These are phyloP conservation scores for Colletotrichum sp. DNA, from an alignment of 2,329 filamentous ascomycete species.

Conservation along the genomic window DNA sequence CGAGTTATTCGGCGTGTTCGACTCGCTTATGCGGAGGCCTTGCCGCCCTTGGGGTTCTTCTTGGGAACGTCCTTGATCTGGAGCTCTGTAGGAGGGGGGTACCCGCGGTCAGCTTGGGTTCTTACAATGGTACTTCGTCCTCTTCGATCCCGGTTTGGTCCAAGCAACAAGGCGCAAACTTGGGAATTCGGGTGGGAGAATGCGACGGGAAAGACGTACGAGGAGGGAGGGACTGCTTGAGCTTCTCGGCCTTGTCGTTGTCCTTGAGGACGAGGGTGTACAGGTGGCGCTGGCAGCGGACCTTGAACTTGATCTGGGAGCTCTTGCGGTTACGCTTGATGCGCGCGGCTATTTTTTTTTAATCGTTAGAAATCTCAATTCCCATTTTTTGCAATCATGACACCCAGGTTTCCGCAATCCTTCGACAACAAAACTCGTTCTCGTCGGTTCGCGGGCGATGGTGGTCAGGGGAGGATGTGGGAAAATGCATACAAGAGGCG, in stretches of 20 bases:
- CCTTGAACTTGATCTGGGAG: conserved; percentile 99
- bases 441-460: not conserved
- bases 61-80: conserved; percentile 59
- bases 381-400: conserved; percentile 18
- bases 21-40: conserved; percentile 37
- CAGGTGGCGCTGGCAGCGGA: conserved; percentile 94
- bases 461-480: not conserved
- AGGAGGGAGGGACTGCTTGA: conserved; percentile 98
- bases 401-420: conserved; percentile 3
- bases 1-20: not conserved
- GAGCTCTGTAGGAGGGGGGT: conserved; percentile 43
- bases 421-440: not conserved
- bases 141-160: not conserved
- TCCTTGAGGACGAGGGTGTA: conserved; percentile 99
- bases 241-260: conserved; percentile 99
- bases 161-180: not conserved
- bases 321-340: conserved; percentile 95
- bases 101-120: not conserved
- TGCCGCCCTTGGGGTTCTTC: conserved; percentile 53
- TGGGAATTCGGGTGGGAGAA: accelerated
- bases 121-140: not conserved
- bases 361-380: conserved; percentile 32
- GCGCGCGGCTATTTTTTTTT: conserved; percentile 68
- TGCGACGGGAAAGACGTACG: conserved; percentile 65
- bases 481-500: conserved; percentile 85